Conservation (phyloP, 805 yeast species). For the Cyberlindnera subsufficiens region DNA sequence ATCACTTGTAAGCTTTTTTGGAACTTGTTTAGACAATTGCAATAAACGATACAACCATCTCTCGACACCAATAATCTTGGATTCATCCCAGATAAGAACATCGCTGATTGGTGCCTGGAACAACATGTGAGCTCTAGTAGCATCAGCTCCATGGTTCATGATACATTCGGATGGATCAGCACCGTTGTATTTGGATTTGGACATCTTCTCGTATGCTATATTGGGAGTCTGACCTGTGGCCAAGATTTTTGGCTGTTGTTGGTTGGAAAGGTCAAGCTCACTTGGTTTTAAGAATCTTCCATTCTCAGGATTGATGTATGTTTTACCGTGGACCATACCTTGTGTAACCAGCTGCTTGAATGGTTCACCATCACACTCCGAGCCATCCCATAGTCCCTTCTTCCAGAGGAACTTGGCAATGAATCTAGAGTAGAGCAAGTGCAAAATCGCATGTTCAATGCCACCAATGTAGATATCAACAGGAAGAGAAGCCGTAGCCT, state of each 20-base stretch:
- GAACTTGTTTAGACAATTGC: constrained; percentile 15
- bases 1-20: constrained; percentile 4
- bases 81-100: constrained; percentile 84
- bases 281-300: constrained; percentile 76
- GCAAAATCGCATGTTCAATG: constrained; percentile 93
- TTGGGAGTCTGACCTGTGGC: constrained; percentile 46
- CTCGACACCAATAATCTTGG: constrained; percentile 78
- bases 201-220: constrained; percentile 84
- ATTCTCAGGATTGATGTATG: constrained; percentile 63
- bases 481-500: constrained; percentile 56
- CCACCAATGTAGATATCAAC: constrained; percentile 94
- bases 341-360: constrained; percentile 77
- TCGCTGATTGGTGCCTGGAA: constrained; percentile 90
- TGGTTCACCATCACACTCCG: constrained; percentile 64
- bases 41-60: constrained; percentile 75
- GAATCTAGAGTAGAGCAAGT: constrained; percentile 81
- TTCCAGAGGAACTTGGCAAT: constrained; percentile 71
- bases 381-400: constrained; percentile 65
- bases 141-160: constrained; percentile 79
- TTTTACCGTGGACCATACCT: constrained; percentile 97
- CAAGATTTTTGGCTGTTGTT: constrained; percentile 38
- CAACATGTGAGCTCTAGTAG: constrained; percentile 86
- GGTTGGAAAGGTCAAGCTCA: constrained; percentile 48
- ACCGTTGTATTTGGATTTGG: constrained; percentile 92
- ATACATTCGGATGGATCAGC: constrained; percentile 84